Base-by-base conservation (phyloP, 2,329 filamentous ascomycete species). In the Parasarocladium wereldwijsianum region DNA sequence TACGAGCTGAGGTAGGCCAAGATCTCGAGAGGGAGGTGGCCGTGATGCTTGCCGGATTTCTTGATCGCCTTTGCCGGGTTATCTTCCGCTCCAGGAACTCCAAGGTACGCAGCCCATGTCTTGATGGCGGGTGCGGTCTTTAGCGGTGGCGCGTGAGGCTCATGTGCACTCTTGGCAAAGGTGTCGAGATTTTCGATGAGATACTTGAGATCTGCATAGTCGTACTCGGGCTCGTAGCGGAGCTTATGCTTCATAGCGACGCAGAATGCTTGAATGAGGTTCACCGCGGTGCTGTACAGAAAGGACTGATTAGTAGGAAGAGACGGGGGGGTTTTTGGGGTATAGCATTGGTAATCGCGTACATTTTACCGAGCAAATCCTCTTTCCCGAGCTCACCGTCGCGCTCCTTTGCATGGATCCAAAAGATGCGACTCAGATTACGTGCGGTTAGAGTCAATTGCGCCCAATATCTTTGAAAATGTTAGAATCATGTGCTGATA, bases 61-160 rank as follows among this genome's bases (percentile, higher is more conserved):
- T 83, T 83, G 49, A 83, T 58, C 15, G 65, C 52, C 52, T 79
- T 80, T 34, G 74, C 62, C 3, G 78, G 78, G 48, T 83, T 83
- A 30, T 68, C 73, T 36, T 70, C 61, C 3, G 75, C 73, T 43
- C 82, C 76, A 0, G 72, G 66, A 5, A 83, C 48, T 6, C 78
- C 78, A 0, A 84, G 59, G 38, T 73, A n/a, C 77, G 44, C 75
- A 66, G 26, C 76, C 76, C 1, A 60, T 40, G 2, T 56, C 48
- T n/a, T n/a, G n/a, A n/a, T n/a, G n/a, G n/a, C n/a, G n/a, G n/a
- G n/a, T n/a, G n/a, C n/a, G n/a, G n/a, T n/a, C n/a, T n/a, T n/a
- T n/a, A n/a, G n/a, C n/a, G n/a, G n/a, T n/a, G 49, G 77, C 76
- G 50, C 64, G 58, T 14, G 17, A n/a, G n/a, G n/a, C n/a, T n/a